phyloP scores from a whole-genome alignment of 2,329 filamentous ascomycete genomes.

The Escovopsis sp. region DNA sequence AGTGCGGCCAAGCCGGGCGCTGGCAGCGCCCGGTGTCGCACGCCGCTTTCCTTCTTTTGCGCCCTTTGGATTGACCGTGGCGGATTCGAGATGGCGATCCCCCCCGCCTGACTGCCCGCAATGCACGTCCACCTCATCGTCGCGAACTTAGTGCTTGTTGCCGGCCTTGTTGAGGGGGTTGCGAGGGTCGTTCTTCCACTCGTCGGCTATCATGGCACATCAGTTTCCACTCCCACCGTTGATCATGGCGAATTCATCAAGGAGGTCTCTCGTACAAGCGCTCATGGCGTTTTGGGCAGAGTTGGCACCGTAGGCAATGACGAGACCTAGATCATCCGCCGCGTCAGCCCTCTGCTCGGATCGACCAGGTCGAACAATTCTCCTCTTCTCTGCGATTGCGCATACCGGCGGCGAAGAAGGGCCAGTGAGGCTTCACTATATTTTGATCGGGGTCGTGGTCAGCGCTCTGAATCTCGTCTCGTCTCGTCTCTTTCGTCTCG shows the following conservation, averaged over 20 bases:
- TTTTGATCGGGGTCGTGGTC: no score
- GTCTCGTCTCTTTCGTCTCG: conserved; percentile 13
- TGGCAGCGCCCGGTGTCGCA: no score
- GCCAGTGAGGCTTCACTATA: conserved; percentile 76
- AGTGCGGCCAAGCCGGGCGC: no score
- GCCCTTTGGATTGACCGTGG: no score
- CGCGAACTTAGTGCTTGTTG: conserved; percentile 27
- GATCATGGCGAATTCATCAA: conserved; percentile 1
- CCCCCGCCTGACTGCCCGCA: no score
- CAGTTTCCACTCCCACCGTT: conserved; percentile 6
- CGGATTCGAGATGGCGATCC: no score
- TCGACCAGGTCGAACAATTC: background rate
- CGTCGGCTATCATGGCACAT: conserved; percentile 48
- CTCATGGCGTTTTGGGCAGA: conserved; percentile 63
- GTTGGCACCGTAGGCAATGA: conserved; percentile 89
- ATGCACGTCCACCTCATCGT: no score
- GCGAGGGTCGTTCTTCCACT: conserved; percentile 95
- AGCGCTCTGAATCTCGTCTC: no score
- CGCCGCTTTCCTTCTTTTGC: no score
- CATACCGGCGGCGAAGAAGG: conserved; percentile 92
- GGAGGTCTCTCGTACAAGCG: conserved; percentile 44
- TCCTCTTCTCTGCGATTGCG: no score
- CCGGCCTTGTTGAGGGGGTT: conserved; percentile 50
- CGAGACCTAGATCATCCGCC: conserved; percentile 47
- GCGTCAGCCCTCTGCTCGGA: conserved; percentile 9